A percentile compares a stretch with the other conserved stretches of the same genome.
These are phyloP conservation scores for Colletotrichum theobromicola DNA, from an alignment of 2,329 filamentous ascomycete genomes.

Conservation along the genomic window DNA sequence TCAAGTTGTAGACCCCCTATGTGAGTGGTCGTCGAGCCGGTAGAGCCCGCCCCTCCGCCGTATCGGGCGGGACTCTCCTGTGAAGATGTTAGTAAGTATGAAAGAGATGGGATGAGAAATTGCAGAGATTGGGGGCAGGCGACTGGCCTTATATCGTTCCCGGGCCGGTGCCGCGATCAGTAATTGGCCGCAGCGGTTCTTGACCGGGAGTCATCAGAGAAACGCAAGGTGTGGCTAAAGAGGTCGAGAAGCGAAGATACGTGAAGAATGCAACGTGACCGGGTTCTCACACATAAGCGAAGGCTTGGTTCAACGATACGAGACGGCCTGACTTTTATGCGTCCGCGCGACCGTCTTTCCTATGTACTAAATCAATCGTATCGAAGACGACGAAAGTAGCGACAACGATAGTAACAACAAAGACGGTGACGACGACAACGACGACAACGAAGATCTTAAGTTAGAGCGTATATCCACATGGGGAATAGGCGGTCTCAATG, in stretches of 20 bases:
- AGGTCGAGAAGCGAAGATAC: neutral
- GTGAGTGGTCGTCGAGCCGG: neutral
- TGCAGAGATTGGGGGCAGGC: neutral
- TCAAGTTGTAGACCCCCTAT: neutral
- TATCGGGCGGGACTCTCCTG: neutral
- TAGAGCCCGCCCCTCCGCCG: neutral
- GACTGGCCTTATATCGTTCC: neutral
- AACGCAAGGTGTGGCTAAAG: neutral
- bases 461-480: no score
- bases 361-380: no score
- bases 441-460: no score
- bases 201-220: neutral
- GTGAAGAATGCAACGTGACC: neutral
- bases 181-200: neutral
- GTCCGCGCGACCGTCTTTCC: no score
- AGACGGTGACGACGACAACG: no score
- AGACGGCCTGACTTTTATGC: no score
- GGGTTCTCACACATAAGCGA: neutral
- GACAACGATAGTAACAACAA: no score
- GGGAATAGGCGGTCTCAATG: no score
- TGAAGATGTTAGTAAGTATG: neutral
- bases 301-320: neutral
- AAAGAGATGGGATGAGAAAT: neutral
- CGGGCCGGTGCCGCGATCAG: neutral
- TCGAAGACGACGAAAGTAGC: no score